Conservation (phyloP, 805 yeast species). For the Ogataea philodendri region DNA sequence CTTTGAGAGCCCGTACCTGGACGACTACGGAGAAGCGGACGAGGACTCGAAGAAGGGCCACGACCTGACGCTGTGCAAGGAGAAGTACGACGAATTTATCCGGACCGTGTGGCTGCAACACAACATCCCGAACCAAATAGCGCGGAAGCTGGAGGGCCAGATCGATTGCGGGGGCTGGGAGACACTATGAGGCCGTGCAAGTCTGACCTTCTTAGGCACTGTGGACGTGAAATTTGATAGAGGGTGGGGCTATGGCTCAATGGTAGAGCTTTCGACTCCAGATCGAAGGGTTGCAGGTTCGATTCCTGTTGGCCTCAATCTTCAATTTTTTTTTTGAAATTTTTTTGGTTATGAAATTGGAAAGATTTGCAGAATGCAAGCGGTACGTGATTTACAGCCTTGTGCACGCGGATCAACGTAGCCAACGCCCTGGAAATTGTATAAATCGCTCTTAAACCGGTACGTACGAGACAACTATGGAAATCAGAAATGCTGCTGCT, state of each 20-base stretch:
- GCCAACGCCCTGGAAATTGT: too few species aligned
- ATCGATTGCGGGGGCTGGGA: slow-evolving; percentile 97
- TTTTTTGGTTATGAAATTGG: slow-evolving; percentile 1
- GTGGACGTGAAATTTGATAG: slow-evolving; percentile 1
- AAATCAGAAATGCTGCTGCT: slow-evolving; percentile 12
- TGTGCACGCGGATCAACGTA: too few species aligned
- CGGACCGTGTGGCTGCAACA: slow-evolving; percentile 75
- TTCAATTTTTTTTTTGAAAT: slow-evolving; percentile 34
- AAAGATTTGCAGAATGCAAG: too few species aligned
- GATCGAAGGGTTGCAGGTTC: slow-evolving; percentile 87
- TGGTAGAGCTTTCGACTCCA: slow-evolving; percentile 81
- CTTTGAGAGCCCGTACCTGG: slow-evolving; percentile 78
- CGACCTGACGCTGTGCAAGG: slow-evolving; percentile 61
- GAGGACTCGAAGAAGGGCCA: slow-evolving; percentile 69
- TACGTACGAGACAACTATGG: slow-evolving; percentile 1
- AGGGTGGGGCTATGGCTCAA: slow-evolving; percentile 69
- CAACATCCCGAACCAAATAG: slow-evolving; percentile 71
- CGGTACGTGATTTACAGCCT: too few species aligned
- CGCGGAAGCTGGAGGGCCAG: slow-evolving; percentile 73
- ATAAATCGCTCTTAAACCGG: neutral
- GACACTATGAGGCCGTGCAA: slow-evolving; percentile 45
- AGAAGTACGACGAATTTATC: slow-evolving; percentile 63
- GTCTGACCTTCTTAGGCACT: neutral
- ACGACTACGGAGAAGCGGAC: slow-evolving; percentile 82
- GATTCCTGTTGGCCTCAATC: slow-evolving; percentile 78